Percentiles rank a stretch among this genome's conserved stretches.
Evolutionary conservation across 306 rosid genomes (phyloP).

Genomic region (apple (Malus domestica)): DNA sequence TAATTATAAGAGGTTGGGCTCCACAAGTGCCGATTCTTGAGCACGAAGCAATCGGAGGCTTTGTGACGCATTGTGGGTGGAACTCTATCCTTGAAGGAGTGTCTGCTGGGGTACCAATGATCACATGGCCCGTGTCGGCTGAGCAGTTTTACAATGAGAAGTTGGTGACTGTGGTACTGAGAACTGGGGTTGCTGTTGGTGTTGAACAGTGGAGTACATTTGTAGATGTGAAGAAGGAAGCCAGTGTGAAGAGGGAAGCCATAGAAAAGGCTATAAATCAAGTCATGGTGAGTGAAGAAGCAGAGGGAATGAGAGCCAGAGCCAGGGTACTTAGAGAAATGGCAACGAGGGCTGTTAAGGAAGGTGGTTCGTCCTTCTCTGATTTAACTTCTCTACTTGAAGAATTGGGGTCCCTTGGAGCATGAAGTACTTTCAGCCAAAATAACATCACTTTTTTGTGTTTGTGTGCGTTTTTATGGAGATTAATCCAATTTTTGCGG

Average conservation of each 20-base stretch:
- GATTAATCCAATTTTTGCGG: too few relatives aligned
- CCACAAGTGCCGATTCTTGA: slow-evolving; percentile 34
- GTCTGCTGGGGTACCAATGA: slow-evolving; percentile 30
- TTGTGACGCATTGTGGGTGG: slow-evolving; percentile 50
- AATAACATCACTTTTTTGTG: not conserved
- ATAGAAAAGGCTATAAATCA: slow-evolving; percentile 25
- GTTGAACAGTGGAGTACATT: slow-evolving; percentile 5
- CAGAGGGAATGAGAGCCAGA: slow-evolving; percentile 28
- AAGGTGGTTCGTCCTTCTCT: not conserved
- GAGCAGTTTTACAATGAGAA: slow-evolving; percentile 42
- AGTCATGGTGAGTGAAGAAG: slow-evolving; percentile 32
- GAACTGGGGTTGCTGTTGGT: slow-evolving; percentile 29
- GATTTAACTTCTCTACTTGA: not conserved
- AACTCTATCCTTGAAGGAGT: slow-evolving; percentile 34
- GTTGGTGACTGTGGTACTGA: slow-evolving; percentile 19
- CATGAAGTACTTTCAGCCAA: too few relatives aligned
- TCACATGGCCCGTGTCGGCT: slow-evolving; percentile 37
- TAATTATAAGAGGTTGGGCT: slow-evolving; percentile 38
- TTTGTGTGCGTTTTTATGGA: too few relatives aligned
- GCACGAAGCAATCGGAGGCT: slow-evolving; percentile 27
- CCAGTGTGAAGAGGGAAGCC: slow-evolving; percentile 5
- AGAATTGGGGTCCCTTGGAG: not conserved
- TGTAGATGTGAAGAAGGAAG: slow-evolving; percentile 17
- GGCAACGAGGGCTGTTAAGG: slow-evolving; percentile 15
- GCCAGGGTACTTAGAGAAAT: slow-evolving; percentile 3